Evolutionary conservation across 2,329 filamentous ascomycete species (phyloP), one percentile per base, ranked within the genome.

Genomic region (Chrysoporthe cubensis): DNA sequence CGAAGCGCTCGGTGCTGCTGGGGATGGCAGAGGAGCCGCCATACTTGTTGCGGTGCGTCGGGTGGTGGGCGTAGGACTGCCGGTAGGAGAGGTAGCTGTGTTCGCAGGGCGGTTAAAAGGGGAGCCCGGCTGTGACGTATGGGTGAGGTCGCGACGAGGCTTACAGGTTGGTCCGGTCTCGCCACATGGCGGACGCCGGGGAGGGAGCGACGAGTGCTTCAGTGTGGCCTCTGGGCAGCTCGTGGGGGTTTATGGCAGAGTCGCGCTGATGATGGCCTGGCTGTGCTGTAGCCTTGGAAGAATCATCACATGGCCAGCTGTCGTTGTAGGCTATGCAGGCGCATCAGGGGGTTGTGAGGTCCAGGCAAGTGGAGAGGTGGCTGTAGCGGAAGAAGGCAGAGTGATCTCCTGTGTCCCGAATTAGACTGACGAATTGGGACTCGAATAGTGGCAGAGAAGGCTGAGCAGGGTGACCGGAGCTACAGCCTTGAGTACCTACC

Each of bases 91-190:
- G 96, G 80, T 96, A 99, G 78, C 95, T 97, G 77, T 54, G 56
- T 48, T n/a, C 43, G 34, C 44, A 48, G n/a, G 50, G 26, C 9
- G 26, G 34, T 56, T n/a, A 64, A 42, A 18, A 16, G 13, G 37
- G 1, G 44, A n/a, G 9, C 2, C 32, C n/a, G 65, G n/a, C 21
- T 72, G 70, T 71, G 71, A 46, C 26, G 18, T 60, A 2, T 1
- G 11, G 26, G 43, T 26, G 21, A 59, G 40, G 43, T 13, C 44
- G 26, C 21, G 6, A n/a, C 13, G 34, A 68, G 71, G 77, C 88
- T 75, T 89, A 97, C 94, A 99, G 91, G 79, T 98, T 99, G 74
- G 96, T 99, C 82, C 96, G 91, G 87, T 99, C 96, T 85, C 96
- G 93, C 94, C 94, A 99, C 93, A 97, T 97, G 83, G 87, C 90